Conservation (phyloP, 129 eudicot species). For the Helianthus tuberosus region DNA sequence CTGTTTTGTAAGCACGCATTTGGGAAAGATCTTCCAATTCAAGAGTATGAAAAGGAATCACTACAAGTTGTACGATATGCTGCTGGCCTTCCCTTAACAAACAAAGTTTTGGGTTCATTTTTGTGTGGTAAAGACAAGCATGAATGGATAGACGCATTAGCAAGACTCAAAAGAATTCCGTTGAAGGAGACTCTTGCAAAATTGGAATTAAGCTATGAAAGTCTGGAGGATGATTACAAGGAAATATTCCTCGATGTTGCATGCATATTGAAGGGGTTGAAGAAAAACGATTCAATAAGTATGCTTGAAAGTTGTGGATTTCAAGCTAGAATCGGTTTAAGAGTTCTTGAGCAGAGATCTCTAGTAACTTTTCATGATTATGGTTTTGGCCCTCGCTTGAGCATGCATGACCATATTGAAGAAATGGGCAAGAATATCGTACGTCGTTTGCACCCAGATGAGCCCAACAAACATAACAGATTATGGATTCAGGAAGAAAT, state of each 20-base stretch:
- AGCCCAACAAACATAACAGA: constrained; percentile 15
- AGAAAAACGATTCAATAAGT: background rate
- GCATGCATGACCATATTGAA: constrained; percentile 40
- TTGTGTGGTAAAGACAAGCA: constrained; percentile 26
- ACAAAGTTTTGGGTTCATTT: constrained; percentile 18
- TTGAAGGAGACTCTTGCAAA: constrained; percentile 22
- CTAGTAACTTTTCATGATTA: background rate
- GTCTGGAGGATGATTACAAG: constrained; percentile 41
- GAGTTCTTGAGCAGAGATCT: constrained; percentile 24
- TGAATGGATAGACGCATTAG: constrained; percentile 37
- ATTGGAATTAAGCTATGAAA: constrained; percentile 43
- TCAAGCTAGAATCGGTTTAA: constrained; percentile 24
- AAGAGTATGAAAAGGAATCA: constrained; percentile 19
- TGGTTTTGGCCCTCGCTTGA: background rate
- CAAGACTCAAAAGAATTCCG: constrained; percentile 27
- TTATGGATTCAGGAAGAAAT: constrained; percentile 29
- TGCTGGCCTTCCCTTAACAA: constrained; percentile 30
- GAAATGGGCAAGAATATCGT: constrained; percentile 37
- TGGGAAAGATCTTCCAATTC: constrained; percentile 32
- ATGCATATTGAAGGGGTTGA: constrained; percentile 24
- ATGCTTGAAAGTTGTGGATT: constrained; percentile 25
- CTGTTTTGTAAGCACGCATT: constrained; percentile 46
- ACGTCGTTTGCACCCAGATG: constrained; percentile 5
- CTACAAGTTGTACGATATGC: constrained; percentile 33
- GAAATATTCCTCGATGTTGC: constrained; percentile 38